Base-by-base conservation (phyloP, 2,329 filamentous ascomycete species). In the Setomelanomma holmii region DNA sequence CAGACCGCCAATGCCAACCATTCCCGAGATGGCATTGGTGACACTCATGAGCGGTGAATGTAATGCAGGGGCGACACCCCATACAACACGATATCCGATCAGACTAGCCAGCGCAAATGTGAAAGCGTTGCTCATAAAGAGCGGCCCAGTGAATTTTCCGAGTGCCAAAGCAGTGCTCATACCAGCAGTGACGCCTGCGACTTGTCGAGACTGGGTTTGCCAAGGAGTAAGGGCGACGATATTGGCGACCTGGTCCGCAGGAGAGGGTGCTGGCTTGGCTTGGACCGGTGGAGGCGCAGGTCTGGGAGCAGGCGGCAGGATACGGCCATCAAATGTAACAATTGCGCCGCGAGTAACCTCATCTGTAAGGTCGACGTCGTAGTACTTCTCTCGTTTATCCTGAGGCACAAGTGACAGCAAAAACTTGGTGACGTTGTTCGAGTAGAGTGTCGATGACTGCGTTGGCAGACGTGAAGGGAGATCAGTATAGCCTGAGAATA, bases 11-110 rank as follows among this genome's bases (percentile, higher is more conserved):
- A 96, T 83, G 51, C 91, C 92, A 23, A 96, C 92, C 89, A 96
- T 78, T 75, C 89, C 91, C 24, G 90, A 95, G 63, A 96, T 96
- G 22, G 92, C 92, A 71, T 96, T 96, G 6, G 92, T 96, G 30
- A 96, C 91, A 62, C 89, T 93, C 92, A 96, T 96, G 4, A 96
- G 78, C 1, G 91, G 92, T 1, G 90, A 93, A 73, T 96, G 92
- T 4, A 96, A 80, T 30, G 91, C 90, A 6, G 91, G 91, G 0
- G 81, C 79, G 11, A 96, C 91, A 46, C 91, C 91, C 91, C 91
- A 96, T 20, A 96, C 90, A 5, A 90, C 90, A 42, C 91, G 85
- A 68, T 96, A 96, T 6, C 91, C 92, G 58, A 96, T 91, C 22
- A 96, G 78, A 64, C 90, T 90, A 41, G 92, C 90, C 40, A 96